Evolutionary conservation across 345 rosid genomes (phyloP), one percentile per base, ranked within the genome.

Genomic region (Salix viminalis): DNA sequence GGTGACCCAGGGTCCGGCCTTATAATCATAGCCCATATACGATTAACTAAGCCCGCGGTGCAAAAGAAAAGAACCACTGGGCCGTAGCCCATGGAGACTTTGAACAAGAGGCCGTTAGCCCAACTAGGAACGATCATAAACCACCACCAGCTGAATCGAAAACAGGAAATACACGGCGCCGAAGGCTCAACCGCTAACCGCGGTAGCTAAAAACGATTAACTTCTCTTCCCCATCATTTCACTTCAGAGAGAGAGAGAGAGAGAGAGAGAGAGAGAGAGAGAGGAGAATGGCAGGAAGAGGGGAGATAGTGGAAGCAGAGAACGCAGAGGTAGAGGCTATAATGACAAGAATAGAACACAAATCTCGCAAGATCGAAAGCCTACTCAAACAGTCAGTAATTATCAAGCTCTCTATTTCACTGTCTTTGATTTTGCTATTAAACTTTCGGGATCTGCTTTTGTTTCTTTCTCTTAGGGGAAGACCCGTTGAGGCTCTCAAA

Each of bases 311-410:
- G 11, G 95, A 92, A 77, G 91, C 94, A 42, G 98, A 94, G 81
- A 91, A 92, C 71, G 97, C 95, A 74, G 99, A 95, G 79, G 99
- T 91, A 69, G 99, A 93, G 79, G 97, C 93, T 60, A 90, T 91
- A n/a, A 91, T 95, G 76, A 74, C 88, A 6, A 87, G 97, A 87
- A 93, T 95, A 79, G 99, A 95, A 83, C 92, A 91, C 80, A 94
- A 92, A 84, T 89, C 99, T 30, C 83, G 88, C 69, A 95, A 90
- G 87, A 95, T 95, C 74, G 99, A 95, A 82, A 90, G 90, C 90
- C 81, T 93, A 68, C 96, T 93, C 50, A 91, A 91, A 81, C 97
- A 89, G 96, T 95, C 75, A 30, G 58, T 52, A n/a, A 76, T 24
- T 56, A 7, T 26, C 32, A 65, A 14, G 36, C 30, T 66, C 37